A percentile compares a stretch with the other conserved stretches of the same genome.
Evolutionary conservation across 352 stramenopile genomes (phyloP).

Genomic region (Globisporangium viniferum): DNA sequence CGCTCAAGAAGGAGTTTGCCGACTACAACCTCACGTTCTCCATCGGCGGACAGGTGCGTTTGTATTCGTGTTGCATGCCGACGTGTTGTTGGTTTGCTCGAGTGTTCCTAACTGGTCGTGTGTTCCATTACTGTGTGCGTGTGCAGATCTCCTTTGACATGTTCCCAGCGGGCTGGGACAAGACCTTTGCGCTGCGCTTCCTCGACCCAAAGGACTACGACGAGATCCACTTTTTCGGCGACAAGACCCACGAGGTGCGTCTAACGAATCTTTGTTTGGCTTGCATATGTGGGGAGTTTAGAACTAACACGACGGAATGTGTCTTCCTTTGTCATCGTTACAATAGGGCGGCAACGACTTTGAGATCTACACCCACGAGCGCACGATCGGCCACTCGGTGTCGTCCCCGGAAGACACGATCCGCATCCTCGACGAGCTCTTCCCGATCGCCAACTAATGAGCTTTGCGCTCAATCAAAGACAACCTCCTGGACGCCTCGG

Average conservation of each 20-base stretch:
- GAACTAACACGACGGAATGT: neutral
- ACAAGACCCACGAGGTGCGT: slow-evolving; percentile 96
- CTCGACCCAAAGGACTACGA: slow-evolving; percentile 94
- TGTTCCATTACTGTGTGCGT: too few species aligned
- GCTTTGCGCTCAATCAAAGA: neutral
- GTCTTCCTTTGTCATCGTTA: neutral
- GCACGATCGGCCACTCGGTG: slow-evolving; percentile 97
- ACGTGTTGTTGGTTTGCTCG: neutral
- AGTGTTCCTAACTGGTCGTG: too few species aligned
- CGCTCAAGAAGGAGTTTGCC: slow-evolving; percentile 92
- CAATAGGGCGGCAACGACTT: slow-evolving; percentile 96
- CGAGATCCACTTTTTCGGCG: slow-evolving; percentile 99
- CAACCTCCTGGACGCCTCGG: too few species aligned
- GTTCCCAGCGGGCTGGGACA: slow-evolving; percentile 98
- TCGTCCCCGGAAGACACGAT: slow-evolving; percentile 96
- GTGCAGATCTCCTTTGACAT: slow-evolving; percentile 97
- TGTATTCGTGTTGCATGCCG: neutral
- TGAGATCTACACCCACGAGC: slow-evolving; percentile 97
- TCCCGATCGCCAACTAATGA: slow-evolving; percentile 59
- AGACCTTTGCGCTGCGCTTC: slow-evolving; percentile 98
- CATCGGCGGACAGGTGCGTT: slow-evolving; percentile 91
- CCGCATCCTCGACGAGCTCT: slow-evolving; percentile 95
- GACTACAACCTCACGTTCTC: slow-evolving; percentile 97
- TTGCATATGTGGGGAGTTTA: neutral
- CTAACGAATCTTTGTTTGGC: neutral